phyloP scores from a whole-genome alignment of 805 yeast species.

The Kodamaea hsintzibuensis region DNA sequence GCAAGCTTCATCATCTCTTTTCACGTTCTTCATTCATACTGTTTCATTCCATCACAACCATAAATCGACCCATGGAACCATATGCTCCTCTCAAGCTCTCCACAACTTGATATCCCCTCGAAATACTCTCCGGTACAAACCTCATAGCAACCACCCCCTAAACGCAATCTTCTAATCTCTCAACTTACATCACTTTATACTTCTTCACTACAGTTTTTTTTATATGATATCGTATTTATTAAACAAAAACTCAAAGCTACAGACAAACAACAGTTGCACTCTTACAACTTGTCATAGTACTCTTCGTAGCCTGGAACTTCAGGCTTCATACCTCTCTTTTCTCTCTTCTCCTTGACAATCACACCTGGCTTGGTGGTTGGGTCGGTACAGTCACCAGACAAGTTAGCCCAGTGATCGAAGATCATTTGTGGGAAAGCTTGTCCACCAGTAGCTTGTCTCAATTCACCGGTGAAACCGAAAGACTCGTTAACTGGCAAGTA shows the following conservation, averaged over 20 bases:
- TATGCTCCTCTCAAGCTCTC: no score
- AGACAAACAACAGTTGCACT: slow-evolving; percentile 15
- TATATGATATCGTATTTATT: slow-evolving; percentile 5
- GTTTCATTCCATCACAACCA: no score
- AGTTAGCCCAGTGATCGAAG: slow-evolving; percentile 96
- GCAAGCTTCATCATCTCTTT: no score
- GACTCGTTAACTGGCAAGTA: slow-evolving; percentile 99
- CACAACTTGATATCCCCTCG: no score
- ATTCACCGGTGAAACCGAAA: slow-evolving; percentile 99
- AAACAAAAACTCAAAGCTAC: slow-evolving; percentile 5
- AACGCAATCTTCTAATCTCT: no score
- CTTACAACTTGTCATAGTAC: slow-evolving; percentile 89
- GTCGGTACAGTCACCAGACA: slow-evolving; percentile 92
- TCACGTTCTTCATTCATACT: no score
- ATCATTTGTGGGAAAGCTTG: slow-evolving; percentile 99
- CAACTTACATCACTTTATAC: no score
- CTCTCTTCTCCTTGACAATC: slow-evolving; percentile 66
- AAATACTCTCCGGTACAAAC: no score
- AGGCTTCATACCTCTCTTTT: slow-evolving; percentile 96
- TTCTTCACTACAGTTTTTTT: neutral
- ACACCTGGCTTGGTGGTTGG: slow-evolving; percentile 68
- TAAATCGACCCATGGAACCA: no score
- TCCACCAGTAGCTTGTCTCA: slow-evolving; percentile 99
- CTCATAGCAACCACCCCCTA: no score
- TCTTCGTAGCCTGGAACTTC: slow-evolving; percentile 99